Base-by-base conservation (phyloP, 1,284 basidiomycete species). In the Peniophora sp. region DNA sequence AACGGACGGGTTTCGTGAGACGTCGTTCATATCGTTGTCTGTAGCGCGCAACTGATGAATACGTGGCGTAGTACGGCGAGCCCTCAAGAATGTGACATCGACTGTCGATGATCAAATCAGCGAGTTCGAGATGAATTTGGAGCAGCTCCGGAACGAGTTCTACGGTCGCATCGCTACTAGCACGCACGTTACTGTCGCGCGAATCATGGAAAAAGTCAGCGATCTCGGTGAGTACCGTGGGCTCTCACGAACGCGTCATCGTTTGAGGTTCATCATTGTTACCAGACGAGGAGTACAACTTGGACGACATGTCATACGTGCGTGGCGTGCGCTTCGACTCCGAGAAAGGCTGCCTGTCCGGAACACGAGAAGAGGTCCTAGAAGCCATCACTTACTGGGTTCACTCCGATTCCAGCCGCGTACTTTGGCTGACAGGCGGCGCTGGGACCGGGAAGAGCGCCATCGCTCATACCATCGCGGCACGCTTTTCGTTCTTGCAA, bases 391-490 rank as follows among this genome's bases (percentile, higher is more conserved):
- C 46, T 5, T 48, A 42, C 10, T 62, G 62, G 62, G 36, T 58
- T 14, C 54, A 55, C 32, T 34, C 39, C 22, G 46, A 55, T 3
- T 45, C 44, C 11, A 36, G 52, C 20, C 51, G 47, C 3, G 47
- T 62, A 8, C 52, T 57, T 24, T 49, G 49, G 24, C 48, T 63
- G 11, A 51, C 47, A 9, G 61, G 62, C 12, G 45, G 37, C 6
- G 56, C 54, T 5, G 58, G 56, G 10, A 51, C 51, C 9, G 61
- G 59, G 11, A 63, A 61, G 45, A 58, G 60, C n/a, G 44, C 57
- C 14, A 51, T 63, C 18, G 58, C 61, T 10, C 51, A 56, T 24
- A 55, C 54, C 27, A 50, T 62, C 8, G 54, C 55, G 9, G 35
- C 24, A 12, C 15, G 24, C 9, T 57, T 58, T 14, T 44, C 53